A percentile compares a stretch with the other conserved stretches of the same genome.
These are phyloP conservation scores for Candida sojae DNA, from an alignment of 1,139 yeast genomes.

Conservation along the genomic window DNA sequence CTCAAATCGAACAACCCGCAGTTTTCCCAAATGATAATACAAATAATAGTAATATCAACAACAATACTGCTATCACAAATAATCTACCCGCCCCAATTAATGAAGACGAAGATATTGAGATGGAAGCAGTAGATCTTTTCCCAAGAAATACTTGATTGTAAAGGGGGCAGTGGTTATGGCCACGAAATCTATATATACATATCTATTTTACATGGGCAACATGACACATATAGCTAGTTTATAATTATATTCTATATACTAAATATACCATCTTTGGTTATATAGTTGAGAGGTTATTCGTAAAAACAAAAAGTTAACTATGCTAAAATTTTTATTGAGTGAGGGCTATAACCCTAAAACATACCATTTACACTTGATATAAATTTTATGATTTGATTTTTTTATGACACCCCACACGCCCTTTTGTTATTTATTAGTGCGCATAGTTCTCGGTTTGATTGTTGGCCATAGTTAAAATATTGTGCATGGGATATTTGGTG, in stretches of 20 bases:
- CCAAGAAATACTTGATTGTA: conserved; percentile 21
- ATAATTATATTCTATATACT: background rate
- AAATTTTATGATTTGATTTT: too few relatives aligned
- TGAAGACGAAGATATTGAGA: conserved; percentile 37
- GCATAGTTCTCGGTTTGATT: background rate
- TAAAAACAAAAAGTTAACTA: background rate
- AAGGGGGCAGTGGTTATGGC: background rate
- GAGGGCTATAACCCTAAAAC: conserved; percentile 2
- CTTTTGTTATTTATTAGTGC: background rate
- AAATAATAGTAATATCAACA: background rate
- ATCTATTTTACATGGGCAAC: background rate
- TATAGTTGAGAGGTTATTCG: background rate
- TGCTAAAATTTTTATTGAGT: too few relatives aligned
- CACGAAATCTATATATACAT: background rate
- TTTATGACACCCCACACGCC: too few relatives aligned
- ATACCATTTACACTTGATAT: background rate
- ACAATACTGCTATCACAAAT: conserved; percentile 11
- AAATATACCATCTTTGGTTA: background rate
- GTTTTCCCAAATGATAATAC: conserved; percentile 34
- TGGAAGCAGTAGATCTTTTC: conserved; percentile 27
- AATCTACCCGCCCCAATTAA: conserved; percentile 25
- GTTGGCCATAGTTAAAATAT: too few relatives aligned
- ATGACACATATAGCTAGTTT: conserved; percentile 1
- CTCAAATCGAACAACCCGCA: conserved; percentile 46
- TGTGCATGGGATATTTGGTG: too few relatives aligned